phyloP scores from a whole-genome alignment of 2,329 filamentous ascomycete species.

The Talaromyces sp. region DNA sequence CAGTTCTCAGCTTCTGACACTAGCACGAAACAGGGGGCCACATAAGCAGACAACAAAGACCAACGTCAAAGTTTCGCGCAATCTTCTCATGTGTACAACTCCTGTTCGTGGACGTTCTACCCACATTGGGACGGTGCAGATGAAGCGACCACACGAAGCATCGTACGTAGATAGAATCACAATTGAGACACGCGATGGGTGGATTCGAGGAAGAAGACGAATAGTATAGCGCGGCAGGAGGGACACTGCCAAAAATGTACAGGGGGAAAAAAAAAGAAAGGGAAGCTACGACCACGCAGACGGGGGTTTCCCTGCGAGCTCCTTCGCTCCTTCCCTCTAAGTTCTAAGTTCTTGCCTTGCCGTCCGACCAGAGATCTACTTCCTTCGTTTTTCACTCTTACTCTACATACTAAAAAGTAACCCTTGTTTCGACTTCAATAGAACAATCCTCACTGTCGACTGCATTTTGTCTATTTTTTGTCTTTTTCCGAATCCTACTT shows the following conservation, averaged over 20 bases:
- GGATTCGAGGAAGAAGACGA: neutral
- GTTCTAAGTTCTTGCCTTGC: neutral
- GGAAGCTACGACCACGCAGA: slow-evolving; percentile 6
- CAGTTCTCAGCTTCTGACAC: neutral
- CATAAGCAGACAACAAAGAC: neutral
- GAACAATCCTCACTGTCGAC: neutral
- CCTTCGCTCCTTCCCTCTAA: slow-evolving; percentile 4
- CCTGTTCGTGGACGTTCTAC: neutral
- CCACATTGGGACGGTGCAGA: neutral
- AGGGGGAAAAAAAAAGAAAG: neutral
- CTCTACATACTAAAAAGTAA: neutral
- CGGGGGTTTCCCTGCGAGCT: neutral
- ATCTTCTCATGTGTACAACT: neutral
- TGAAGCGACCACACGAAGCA: neutral
- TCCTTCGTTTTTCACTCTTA: neutral
- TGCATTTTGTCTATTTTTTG: neutral
- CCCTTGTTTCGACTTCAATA: neutral
- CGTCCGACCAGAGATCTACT: neutral
- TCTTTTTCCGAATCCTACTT: neutral
- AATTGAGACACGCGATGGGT: neutral
- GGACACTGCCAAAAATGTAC: neutral
- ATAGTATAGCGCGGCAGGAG: neutral
- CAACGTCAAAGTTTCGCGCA: neutral
- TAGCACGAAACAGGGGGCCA: slow-evolving; percentile 8
- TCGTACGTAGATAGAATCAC: neutral